Base-by-base conservation (phyloP, 768 basidiomycete species). In the Neoboletus subvelutipes region DNA sequence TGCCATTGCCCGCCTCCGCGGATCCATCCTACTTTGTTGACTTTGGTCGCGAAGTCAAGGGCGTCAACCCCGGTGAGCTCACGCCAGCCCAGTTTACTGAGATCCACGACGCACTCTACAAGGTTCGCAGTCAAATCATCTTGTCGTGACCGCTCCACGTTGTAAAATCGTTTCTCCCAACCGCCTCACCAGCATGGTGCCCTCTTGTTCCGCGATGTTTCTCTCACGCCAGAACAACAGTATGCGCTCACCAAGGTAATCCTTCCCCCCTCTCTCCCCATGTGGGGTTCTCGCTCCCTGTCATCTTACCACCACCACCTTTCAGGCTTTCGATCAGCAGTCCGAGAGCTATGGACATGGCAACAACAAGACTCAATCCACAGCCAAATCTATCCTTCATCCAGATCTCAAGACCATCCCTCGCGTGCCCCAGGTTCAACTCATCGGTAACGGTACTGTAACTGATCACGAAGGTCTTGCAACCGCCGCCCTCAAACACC, bases 341-440 rank as follows among this genome's bases (percentile, higher is more conserved):
- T 73, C 79, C 28, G 77, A 83, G 55, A 70, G 72, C 62, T 94
- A 94, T 64, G 92, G 93, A 0, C 92, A 94, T 65, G 91, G 92
- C 2, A 92, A 92, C 72, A 91, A 92, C 77, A 91, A 92, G 78
- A 92, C 88, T 0, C 82, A 85, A 53, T 74, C 76, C 43, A 84
- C 85, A 22, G 81, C 79, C 64, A 87, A 87, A 66, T 93, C 92
- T 4, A 88, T 94, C 64, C 83, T 94, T 15, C 91, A 93, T 67
- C 90, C 92, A 0, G 90, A 94, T 69, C 82, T 94, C 64, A 95
- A 93, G 78, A 94, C 90, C 39, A 92, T 96, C 58, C 92, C 94
- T 1, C 81, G 87, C 24, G 85, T 89, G 1, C 90, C 91, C 1
- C 90, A 94, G 67, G 94, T 96, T 1, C 94, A 96, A 70, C 84